Conservation (phyloP, 2,329 filamentous ascomycete genomes). For the Pseudogymnoascus sp. region DNA sequence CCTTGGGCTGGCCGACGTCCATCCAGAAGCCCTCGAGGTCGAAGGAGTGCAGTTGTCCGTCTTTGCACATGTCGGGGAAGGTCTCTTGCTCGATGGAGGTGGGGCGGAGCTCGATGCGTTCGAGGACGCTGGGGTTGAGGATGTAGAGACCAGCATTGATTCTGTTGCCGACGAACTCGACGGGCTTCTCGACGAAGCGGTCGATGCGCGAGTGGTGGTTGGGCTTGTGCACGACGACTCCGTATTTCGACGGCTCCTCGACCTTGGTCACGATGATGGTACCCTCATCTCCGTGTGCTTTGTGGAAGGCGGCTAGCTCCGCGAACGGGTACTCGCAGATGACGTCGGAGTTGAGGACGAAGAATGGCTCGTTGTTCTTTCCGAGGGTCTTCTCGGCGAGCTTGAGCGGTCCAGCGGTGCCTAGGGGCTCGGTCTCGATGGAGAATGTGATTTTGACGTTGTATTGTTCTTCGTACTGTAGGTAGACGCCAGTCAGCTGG, state of each 20-base stretch:
- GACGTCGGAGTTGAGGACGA: slow-evolving; percentile 96
- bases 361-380: slow-evolving; percentile 93
- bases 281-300: slow-evolving; percentile 84
- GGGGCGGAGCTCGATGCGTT: slow-evolving; percentile 89
- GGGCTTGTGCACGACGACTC: slow-evolving; percentile 95
- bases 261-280: slow-evolving; percentile 99
- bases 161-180: slow-evolving; percentile 96
- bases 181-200: slow-evolving; percentile 98
- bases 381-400: slow-evolving; percentile 84
- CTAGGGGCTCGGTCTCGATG: slow-evolving; percentile 89
- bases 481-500: slow-evolving; percentile 6
- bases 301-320: slow-evolving; percentile 86
- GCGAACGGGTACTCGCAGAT: slow-evolving; percentile 97
- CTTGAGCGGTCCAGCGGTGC: slow-evolving; percentile 91
- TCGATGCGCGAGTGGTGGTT: slow-evolving; percentile 87
- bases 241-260: slow-evolving; percentile 97
- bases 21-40: slow-evolving; percentile 99
- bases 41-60: slow-evolving; percentile 89
- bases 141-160: slow-evolving; percentile 99
- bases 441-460: slow-evolving; percentile 96
- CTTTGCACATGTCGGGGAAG: slow-evolving; percentile 86
- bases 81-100: slow-evolving; percentile 99
- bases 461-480: slow-evolving; percentile 80
- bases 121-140: slow-evolving; percentile 82
- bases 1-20: slow-evolving; percentile 97